A percentile compares a stretch with the other conserved stretches of the same genome.
These are phyloP conservation scores for Didymella pinodella DNA, from an alignment of 2,329 filamentous ascomycete species.

Conservation along the genomic window DNA sequence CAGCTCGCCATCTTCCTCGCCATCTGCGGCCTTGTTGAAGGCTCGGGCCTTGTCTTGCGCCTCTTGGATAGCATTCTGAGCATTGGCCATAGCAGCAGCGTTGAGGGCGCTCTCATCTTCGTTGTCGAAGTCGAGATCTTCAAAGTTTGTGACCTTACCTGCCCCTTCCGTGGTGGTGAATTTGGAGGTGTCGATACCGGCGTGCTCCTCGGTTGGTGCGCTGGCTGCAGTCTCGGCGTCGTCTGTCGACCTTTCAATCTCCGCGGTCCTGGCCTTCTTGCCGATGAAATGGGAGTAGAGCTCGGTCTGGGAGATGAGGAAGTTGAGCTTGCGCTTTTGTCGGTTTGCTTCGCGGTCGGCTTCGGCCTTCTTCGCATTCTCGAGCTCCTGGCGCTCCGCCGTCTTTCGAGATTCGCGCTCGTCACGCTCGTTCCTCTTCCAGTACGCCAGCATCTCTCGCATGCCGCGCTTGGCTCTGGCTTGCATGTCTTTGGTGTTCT, in stretches of 20 bases:
- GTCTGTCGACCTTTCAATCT: slow-evolving; percentile 89
- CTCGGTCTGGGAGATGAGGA: slow-evolving; percentile 98
- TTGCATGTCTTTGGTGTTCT: slow-evolving; percentile 97
- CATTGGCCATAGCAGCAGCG: slow-evolving; percentile 90
- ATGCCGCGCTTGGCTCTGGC: slow-evolving; percentile 96
- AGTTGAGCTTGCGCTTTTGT: slow-evolving; percentile 98
- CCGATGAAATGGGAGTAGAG: slow-evolving; percentile 99
- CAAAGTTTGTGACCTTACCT: slow-evolving; percentile 87
- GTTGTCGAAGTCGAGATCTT: slow-evolving; percentile 93
- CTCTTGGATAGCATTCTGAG: slow-evolving; percentile 92
- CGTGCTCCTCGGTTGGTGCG: slow-evolving; percentile 48
- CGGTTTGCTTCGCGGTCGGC: slow-evolving; percentile 96
- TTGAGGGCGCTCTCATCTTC: slow-evolving; percentile 86
- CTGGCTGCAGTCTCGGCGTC: slow-evolving; percentile 65
- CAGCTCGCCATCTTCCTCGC: slow-evolving; percentile 85
- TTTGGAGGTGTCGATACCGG: slow-evolving; percentile 59
- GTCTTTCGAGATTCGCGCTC: slow-evolving; percentile 93
- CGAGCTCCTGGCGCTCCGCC: slow-evolving; percentile 93
- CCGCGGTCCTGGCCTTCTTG: slow-evolving; percentile 98
- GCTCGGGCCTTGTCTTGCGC: slow-evolving; percentile 91
- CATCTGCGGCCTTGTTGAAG: slow-evolving; percentile 75
- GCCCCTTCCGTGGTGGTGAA: slow-evolving; percentile 58
- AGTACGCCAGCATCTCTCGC: slow-evolving; percentile 99
- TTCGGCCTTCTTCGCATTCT: slow-evolving; percentile 95
- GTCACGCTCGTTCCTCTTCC: slow-evolving; percentile 98